These are phyloP conservation scores for Zea luxurians DNA, from an alignment of 176 grass and related monocot species.

Conservation along the genomic window DNA sequence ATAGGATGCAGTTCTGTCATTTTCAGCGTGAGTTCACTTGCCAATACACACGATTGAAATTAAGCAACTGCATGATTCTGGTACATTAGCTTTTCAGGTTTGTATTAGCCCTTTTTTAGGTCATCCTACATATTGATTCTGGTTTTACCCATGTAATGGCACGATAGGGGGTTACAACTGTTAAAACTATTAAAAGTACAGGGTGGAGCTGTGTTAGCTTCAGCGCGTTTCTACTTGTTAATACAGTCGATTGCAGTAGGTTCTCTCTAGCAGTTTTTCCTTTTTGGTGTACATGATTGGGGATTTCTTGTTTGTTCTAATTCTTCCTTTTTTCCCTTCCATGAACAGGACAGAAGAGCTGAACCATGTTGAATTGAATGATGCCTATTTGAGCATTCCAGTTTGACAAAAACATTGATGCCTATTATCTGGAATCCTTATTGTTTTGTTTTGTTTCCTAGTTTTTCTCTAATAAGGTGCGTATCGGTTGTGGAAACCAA, in stretches of 20 bases:
- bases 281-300: neutral
- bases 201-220: neutral
- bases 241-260: neutral
- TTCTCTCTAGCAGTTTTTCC: neutral
- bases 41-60: neutral
- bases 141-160: neutral
- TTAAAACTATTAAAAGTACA: neutral
- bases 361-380: conserved; percentile 22
- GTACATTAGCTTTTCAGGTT: neutral
- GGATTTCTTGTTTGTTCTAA: conserved; percentile 30
- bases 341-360: conserved; percentile 50
- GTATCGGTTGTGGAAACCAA: conserved; percentile 42
- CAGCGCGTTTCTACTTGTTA: neutral
- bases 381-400: conserved; percentile 14
- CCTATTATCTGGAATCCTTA: conserved; percentile 33
- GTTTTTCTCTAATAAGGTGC: conserved; percentile 45
- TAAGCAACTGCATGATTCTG: neutral
- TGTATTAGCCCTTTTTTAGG: neutral
- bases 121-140: neutral
- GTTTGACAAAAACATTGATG: conserved; percentile 38
- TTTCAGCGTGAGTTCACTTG: conserved; percentile 10
- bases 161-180: neutral
- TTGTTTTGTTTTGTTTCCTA: conserved; percentile 25
- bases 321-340: conserved; percentile 6
- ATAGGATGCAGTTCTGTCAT: conserved; percentile 8